These are phyloP conservation scores for Yamadazyma philogaea DNA, from an alignment of 805 yeast species.

Conservation along the genomic window DNA sequence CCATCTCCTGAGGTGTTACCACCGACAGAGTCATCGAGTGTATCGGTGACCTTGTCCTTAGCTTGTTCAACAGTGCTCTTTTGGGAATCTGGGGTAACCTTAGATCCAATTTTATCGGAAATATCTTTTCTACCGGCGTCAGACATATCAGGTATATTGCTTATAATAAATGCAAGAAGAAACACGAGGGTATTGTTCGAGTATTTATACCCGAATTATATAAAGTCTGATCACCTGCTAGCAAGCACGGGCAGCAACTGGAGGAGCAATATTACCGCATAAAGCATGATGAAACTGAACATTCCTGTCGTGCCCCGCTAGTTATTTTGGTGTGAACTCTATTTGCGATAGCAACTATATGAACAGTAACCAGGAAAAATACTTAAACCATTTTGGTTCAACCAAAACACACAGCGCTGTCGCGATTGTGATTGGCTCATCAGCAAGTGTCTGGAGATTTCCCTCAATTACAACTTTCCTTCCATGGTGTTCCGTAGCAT, in stretches of 20 bases:
- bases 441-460: constrained; percentile 45
- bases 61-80: constrained; percentile 36
- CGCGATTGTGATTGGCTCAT: constrained; percentile 45
- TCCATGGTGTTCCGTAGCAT: constrained; percentile 64
- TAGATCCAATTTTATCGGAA: constrained; percentile 35
- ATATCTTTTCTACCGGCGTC: constrained; percentile 44
- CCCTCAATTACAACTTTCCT: constrained; percentile 83
- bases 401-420: constrained; percentile 68
- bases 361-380: constrained; percentile 42
- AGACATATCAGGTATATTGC: constrained; percentile 31
- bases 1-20: constrained; percentile 31
- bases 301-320: neutral
- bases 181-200: neutral
- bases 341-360: constrained; percentile 2
- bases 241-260: neutral
- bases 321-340: neutral
- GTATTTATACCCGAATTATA: constrained; percentile 5
- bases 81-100: constrained; percentile 42
- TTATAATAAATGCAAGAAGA: neutral
- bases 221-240: neutral
- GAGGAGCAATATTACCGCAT: neutral
- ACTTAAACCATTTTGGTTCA: constrained; percentile 87
- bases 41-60: constrained; percentile 38
- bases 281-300: neutral
- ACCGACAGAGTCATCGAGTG: constrained; percentile 36